These are phyloP conservation scores for Nitzschia sp. DNA, from an alignment of 108 stramenopile genomes.

Conservation along the genomic window DNA sequence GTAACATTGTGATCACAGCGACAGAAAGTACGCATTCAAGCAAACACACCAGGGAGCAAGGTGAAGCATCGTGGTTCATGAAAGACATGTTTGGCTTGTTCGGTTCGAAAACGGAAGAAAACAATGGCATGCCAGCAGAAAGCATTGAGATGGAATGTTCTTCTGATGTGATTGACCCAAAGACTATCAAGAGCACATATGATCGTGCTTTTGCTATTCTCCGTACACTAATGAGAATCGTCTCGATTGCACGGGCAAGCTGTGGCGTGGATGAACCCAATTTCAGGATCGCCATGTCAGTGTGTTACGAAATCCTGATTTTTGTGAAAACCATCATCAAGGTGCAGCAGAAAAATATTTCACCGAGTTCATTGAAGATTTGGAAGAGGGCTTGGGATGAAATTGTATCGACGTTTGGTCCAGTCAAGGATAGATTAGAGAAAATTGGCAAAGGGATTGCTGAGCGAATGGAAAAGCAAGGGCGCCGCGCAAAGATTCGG, in stretches of 20 bases:
- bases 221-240: conserved; percentile 55
- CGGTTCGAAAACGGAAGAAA: conserved; percentile 5
- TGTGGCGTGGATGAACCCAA: conserved; percentile 64
- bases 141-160: conserved; percentile 32
- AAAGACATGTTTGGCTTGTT: conserved; percentile 58
- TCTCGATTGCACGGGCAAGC: conserved; percentile 59
- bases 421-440: conserved; percentile 65
- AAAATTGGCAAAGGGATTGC: conserved; percentile 70
- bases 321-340: conserved; percentile 64
- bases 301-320: conserved; percentile 69
- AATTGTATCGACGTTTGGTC: conserved; percentile 67
- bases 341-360: conserved; percentile 70
- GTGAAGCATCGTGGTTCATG: conserved; percentile 48
- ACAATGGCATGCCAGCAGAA: neutral
- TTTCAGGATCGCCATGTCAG: conserved; percentile 61
- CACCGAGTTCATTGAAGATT: conserved; percentile 50
- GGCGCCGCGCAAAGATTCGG: conserved; percentile 64
- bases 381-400: conserved; percentile 71
- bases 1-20: conserved; percentile 26
- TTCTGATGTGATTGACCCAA: neutral
- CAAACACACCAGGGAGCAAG: conserved; percentile 3
- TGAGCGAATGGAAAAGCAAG: conserved; percentile 71
- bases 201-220: conserved; percentile 44
- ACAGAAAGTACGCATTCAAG: conserved; percentile 21
- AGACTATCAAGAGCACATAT: conserved; percentile 24